phyloP scores from a whole-genome alignment of 306 rosid genomes.

The Urtica urens region DNA sequence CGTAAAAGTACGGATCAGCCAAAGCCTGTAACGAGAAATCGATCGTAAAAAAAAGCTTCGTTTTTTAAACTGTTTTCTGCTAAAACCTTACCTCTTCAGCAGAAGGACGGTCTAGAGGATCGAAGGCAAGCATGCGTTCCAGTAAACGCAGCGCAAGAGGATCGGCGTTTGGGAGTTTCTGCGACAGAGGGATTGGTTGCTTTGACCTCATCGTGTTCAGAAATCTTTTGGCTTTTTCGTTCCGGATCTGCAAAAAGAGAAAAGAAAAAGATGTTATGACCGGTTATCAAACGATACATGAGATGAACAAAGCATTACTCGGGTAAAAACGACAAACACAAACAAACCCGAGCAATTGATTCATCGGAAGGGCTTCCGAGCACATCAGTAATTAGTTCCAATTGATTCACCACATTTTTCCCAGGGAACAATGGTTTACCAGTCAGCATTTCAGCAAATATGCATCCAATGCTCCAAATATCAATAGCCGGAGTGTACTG shows the following conservation, averaged over 20 bases:
- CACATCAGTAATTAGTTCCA: slow-evolving; percentile 56
- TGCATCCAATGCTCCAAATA: slow-evolving; percentile 70
- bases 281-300: too few relatives aligned
- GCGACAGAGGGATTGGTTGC: slow-evolving; percentile 34
- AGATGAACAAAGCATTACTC: too few relatives aligned
- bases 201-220: slow-evolving; percentile 41
- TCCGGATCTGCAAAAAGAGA: slow-evolving; percentile 40
- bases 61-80: slow-evolving; percentile 1
- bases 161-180: slow-evolving; percentile 41
- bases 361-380: slow-evolving; percentile 52
- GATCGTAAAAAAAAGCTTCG: neutral
- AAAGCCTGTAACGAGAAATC: slow-evolving; percentile 37
- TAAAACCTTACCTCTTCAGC: slow-evolving; percentile 43
- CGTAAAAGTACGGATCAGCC: slow-evolving; percentile 46
- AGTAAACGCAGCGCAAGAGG: slow-evolving; percentile 52
- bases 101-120: slow-evolving; percentile 49
- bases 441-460: slow-evolving; percentile 55
- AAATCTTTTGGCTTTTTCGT: slow-evolving; percentile 53
- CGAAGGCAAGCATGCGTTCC: slow-evolving; percentile 49
- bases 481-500: slow-evolving; percentile 64
- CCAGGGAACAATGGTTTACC: slow-evolving; percentile 62
- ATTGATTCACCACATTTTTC: slow-evolving; percentile 47
- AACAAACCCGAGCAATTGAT: slow-evolving; percentile 35
- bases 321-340: neutral
- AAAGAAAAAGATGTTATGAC: neutral